A percentile compares a stretch with the other conserved stretches of the same genome.
phyloP scores from a whole-genome alignment of 768 basidiomycete genomes.

The Mycena pura region DNA sequence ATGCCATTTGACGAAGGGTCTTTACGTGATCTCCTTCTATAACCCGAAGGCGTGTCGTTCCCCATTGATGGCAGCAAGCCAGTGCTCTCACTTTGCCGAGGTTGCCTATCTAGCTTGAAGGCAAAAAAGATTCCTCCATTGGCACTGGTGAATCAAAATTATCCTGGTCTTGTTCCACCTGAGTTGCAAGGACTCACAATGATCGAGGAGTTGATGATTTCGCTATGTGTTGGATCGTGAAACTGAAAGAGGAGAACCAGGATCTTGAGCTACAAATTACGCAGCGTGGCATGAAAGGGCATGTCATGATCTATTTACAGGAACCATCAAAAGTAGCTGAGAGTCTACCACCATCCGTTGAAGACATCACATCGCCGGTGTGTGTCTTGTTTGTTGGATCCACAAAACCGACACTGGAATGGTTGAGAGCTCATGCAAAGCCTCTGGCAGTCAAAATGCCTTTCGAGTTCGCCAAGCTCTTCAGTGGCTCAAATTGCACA shows the following conservation, averaged over 20 bases:
- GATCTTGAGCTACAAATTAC: neutral
- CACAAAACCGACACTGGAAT: slow-evolving; percentile 13
- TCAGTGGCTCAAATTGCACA: slow-evolving; percentile 10
- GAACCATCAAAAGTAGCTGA: slow-evolving; percentile 16
- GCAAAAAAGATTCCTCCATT: no score
- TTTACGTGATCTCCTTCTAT: no score
- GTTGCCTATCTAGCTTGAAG: no score
- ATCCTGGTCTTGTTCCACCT: neutral
- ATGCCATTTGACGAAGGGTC: no score
- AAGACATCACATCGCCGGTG: slow-evolving; percentile 29
- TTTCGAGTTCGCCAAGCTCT: slow-evolving; percentile 2
- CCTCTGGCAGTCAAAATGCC: slow-evolving; percentile 6
- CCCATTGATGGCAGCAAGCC: no score
- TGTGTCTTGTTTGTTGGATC: slow-evolving; percentile 35
- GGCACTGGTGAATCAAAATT: neutral
- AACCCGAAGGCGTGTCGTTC: no score
- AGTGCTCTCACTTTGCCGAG: no score
- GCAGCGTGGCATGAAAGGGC: slow-evolving; percentile 32
- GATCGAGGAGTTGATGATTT: slow-evolving; percentile 32
- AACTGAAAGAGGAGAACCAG: neutral
- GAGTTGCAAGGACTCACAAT: slow-evolving; percentile 18
- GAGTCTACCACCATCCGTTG: slow-evolving; percentile 29
- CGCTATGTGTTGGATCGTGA: slow-evolving; percentile 19
- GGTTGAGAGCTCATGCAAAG: no score
- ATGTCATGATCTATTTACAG: slow-evolving; percentile 35